phyloP scores from a whole-genome alignment of 768 basidiomycete genomes.

The Rhizopogon sp. region DNA sequence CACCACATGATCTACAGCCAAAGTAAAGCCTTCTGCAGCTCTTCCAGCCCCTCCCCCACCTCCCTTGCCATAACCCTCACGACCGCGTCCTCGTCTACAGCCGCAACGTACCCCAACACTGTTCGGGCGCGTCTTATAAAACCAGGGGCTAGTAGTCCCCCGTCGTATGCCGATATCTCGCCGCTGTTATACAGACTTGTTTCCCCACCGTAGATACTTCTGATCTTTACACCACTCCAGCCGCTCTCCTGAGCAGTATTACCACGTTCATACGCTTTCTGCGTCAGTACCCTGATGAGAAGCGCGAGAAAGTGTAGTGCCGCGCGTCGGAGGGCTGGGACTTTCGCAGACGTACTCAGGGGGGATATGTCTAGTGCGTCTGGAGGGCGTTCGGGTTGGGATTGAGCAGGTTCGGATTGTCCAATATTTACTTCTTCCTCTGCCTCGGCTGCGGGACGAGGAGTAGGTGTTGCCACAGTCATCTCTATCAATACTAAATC shows the following conservation, averaged over 20 bases:
- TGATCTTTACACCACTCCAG: slow-evolving; percentile 3
- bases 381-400: neutral
- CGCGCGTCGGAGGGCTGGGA: slow-evolving; percentile 79
- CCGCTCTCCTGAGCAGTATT: neutral
- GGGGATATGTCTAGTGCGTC: neutral
- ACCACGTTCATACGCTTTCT: slow-evolving; percentile 40
- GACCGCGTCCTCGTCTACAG: slow-evolving; percentile 67
- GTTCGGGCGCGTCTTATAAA: slow-evolving; percentile 47
- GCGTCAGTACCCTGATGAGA: slow-evolving; percentile 56
- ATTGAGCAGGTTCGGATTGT: slow-evolving; percentile 44
- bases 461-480: slow-evolving; percentile 14
- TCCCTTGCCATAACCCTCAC: slow-evolving; percentile 78
- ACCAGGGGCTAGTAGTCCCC: slow-evolving; percentile 15
- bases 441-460: slow-evolving; percentile 12
- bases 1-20: slow-evolving; percentile 14
- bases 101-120: slow-evolving; percentile 64
- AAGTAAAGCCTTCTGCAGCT: slow-evolving; percentile 43
- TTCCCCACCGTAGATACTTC: neutral
- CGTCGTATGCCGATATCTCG: neutral
- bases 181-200: neutral
- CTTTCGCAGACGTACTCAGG: slow-evolving; percentile 41
- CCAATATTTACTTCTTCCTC: slow-evolving; percentile 4
- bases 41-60: slow-evolving; percentile 47
- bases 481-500: slow-evolving; percentile 73
- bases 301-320: slow-evolving; percentile 79